Percentiles rank a stretch among this genome's conserved stretches.
phyloP scores from a whole-genome alignment of 495 filamentous ascomycete genomes.

The Cercophora samala region DNA sequence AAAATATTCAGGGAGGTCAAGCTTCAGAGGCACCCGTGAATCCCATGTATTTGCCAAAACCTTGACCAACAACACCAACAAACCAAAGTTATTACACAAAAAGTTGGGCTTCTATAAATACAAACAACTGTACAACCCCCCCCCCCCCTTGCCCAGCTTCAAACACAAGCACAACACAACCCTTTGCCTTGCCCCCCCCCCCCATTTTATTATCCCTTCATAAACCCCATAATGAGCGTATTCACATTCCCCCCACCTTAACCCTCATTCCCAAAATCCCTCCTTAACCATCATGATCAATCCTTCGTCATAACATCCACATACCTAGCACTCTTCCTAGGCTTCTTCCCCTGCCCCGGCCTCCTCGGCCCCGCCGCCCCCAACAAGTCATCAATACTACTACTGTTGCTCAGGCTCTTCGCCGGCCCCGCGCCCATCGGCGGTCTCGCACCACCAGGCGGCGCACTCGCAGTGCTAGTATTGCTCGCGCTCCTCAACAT shows the following conservation, averaged over 20 bases:
- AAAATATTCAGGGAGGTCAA: too few relatives aligned
- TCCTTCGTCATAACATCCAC: constrained; percentile 82
- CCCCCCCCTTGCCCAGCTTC: neutral
- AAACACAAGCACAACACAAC: too few relatives aligned
- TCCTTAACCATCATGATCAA: neutral
- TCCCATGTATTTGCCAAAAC: neutral
- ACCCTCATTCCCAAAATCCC: neutral
- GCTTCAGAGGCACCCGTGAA: neutral
- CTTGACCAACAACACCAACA: neutral
- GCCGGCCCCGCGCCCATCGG: constrained; percentile 42
- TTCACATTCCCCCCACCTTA: neutral
- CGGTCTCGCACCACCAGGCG: constrained; percentile 36
- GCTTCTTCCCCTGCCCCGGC: constrained; percentile 58
- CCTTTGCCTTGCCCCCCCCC: too few relatives aligned
- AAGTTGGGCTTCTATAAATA: neutral
- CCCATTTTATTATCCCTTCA: neutral
- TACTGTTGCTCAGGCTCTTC: constrained; percentile 72
- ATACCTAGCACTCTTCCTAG: constrained; percentile 79
- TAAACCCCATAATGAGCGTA: neutral
- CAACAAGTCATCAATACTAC: constrained; percentile 80
- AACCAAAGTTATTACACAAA: neutral
- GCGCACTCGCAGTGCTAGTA: constrained; percentile 41
- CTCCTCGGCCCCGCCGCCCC: constrained; percentile 67
- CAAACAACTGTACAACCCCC: neutral
- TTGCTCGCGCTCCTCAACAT: constrained; percentile 46